phyloP scores from a whole-genome alignment of 305 asterid species.

The Fraxinus ornus region DNA sequence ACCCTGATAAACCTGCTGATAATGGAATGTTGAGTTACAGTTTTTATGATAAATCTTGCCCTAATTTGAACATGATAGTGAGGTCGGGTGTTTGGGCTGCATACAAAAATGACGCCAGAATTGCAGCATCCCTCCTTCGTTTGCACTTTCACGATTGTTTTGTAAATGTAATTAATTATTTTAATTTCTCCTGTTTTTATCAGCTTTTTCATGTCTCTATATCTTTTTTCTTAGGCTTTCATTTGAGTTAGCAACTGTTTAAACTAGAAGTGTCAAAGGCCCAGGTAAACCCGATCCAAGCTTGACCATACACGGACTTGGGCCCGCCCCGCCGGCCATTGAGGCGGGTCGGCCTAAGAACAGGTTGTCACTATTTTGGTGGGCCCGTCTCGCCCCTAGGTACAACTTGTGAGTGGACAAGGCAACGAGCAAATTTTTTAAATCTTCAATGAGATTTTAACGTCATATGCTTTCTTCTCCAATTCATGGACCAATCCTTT shows the following conservation, averaged over 20 bases:
- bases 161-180: conserved; percentile 49
- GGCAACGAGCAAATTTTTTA: background rate
- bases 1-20: conserved; percentile 16
- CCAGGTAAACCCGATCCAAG: background rate
- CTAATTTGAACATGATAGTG: conserved; percentile 46
- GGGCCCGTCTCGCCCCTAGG: background rate
- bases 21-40: conserved; percentile 43
- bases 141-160: conserved; percentile 80
- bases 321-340: background rate
- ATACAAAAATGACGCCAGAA: conserved; percentile 50
- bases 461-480: background rate
- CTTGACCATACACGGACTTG: background rate
- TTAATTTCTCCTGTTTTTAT: background rate
- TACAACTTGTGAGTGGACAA: background rate
- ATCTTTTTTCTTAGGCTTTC: background rate
- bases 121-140: conserved; percentile 80
- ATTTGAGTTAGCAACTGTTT: background rate
- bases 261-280: background rate
- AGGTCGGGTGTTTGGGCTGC: conserved; percentile 64
- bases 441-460: background rate
- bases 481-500: background rate
- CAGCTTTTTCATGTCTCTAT: background rate
- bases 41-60: conserved; percentile 62
- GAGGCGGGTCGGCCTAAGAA: background rate
- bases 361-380: background rate